These are phyloP conservation scores for Cercospora sp. DNA, from an alignment of 2,329 filamentous ascomycete genomes.

Conservation along the genomic window DNA sequence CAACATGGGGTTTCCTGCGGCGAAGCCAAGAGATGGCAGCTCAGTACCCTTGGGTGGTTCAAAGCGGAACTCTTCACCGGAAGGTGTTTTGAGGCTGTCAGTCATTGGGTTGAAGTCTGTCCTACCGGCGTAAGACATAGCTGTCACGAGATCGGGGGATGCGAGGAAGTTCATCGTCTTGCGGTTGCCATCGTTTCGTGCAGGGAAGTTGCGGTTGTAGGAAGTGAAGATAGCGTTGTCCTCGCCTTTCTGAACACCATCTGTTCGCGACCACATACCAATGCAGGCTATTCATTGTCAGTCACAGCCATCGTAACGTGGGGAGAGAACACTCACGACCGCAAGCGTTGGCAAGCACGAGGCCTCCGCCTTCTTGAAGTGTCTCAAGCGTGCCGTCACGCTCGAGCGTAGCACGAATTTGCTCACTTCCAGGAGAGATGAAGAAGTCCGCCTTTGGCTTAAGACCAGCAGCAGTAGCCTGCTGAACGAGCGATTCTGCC, in stretches of 20 bases:
- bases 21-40: constrained; percentile 73
- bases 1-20: constrained; percentile 72
- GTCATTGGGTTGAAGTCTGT: constrained; percentile 97
- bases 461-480: constrained; percentile 84
- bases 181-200: constrained; percentile 93
- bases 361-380: constrained; percentile 82
- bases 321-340: constrained; percentile 43
- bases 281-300: constrained; percentile 42
- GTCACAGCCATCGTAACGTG: neutral
- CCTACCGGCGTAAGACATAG: constrained; percentile 87
- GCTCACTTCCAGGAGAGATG: constrained; percentile 93
- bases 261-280: constrained; percentile 91
- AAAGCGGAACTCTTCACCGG: constrained; percentile 80
- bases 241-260: constrained; percentile 80
- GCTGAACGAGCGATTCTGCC: constrained; percentile 87
- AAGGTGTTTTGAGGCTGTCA: constrained; percentile 76
- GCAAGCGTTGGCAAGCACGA: constrained; percentile 91
- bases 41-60: constrained; percentile 65
- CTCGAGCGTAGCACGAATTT: constrained; percentile 91
- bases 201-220: constrained; percentile 98
- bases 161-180: constrained; percentile 99
- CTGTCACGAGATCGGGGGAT: constrained; percentile 93
- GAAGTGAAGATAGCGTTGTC: constrained; percentile 93
- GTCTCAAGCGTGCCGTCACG: constrained; percentile 83
- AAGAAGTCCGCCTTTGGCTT: constrained; percentile 91